Percentiles rank a stretch among this genome's conserved stretches.
These are phyloP conservation scores for Ceratocystis cacaofunesta DNA, from an alignment of 2,329 filamentous ascomycete species.

Conservation along the genomic window DNA sequence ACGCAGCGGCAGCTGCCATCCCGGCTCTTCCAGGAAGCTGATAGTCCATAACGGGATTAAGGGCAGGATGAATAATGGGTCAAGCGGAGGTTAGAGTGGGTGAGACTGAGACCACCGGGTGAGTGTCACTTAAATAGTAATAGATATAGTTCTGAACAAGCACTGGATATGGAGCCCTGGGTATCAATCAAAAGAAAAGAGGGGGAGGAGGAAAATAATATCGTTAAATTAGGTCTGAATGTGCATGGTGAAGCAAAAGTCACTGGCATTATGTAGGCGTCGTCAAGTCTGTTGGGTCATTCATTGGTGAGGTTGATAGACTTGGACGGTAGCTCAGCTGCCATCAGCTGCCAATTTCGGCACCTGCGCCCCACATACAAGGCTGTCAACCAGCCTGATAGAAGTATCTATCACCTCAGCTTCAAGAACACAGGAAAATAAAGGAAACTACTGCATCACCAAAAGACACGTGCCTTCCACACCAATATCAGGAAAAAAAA, in stretches of 20 bases:
- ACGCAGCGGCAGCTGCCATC: constrained; percentile 5
- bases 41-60: constrained; percentile 3
- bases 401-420: background rate
- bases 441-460: background rate
- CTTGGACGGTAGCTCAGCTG: background rate
- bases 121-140: background rate
- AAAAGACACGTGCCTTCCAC: background rate
- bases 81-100: background rate
- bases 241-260: background rate
- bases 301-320: background rate
- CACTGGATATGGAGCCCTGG: background rate
- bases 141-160: background rate
- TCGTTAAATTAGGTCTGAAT: no score
- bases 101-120: background rate
- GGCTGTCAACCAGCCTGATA: background rate
- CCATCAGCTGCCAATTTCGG: background rate
- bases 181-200: background rate
- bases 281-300: background rate
- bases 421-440: background rate
- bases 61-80: background rate
- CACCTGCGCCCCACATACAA: background rate
- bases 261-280: background rate
- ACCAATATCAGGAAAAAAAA: background rate
- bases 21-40: background rate
- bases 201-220: no score